Evolutionary conservation across 768 basidiomycete genomes (phyloP), one percentile per base, ranked within the genome.

Genomic region (Tulasnella sp.): DNA sequence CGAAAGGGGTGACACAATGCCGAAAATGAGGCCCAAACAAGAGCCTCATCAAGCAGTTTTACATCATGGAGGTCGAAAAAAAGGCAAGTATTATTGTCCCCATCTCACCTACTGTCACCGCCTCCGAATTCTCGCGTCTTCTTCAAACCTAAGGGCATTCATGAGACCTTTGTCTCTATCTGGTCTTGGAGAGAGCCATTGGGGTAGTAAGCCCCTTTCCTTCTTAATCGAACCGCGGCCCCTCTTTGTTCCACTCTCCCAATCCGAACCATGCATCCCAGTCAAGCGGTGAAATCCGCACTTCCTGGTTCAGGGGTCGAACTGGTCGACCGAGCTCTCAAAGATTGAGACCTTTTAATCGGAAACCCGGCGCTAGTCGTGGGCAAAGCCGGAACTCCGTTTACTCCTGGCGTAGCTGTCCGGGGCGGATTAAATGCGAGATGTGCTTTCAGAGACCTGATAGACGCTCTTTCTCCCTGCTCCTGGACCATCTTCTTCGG

Each of bases 401-500:
- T 73, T 11, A 48, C 46, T 42, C 72, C 79, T 28, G 79, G 79
- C 18, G 79, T 80, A 75, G 79, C 72, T 28, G 54, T 77, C 18
- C 31, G 64, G 24, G 41, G 76, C 40, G 48, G 76, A 58, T 54
- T 42, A 8, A 60, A 60, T 3, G 79, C 79, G 3, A 80, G 46
- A 75, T 80, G 79, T 22, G 72, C 74, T 31, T 69, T 69, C n/a
- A 80, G 42, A 9, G 79, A 80, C 44, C 79, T 40, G 42, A 80
- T 80, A 41, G 79, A 80, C 37, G n/a, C 79, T 42, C 72, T 80
- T 69, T 37, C 79, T 69, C 41, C 79, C 69, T 5, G 79, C 72
- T 11, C 74, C 42, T 28, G 79, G 79, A 22, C 41, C 64, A 28
- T 80, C 79, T 75, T 46, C 41, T 24, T 75, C 74, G 9, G 72